These are phyloP conservation scores for Chenopodium album DNA, from an alignment of 148 eudicot species.

Conservation along the genomic window DNA sequence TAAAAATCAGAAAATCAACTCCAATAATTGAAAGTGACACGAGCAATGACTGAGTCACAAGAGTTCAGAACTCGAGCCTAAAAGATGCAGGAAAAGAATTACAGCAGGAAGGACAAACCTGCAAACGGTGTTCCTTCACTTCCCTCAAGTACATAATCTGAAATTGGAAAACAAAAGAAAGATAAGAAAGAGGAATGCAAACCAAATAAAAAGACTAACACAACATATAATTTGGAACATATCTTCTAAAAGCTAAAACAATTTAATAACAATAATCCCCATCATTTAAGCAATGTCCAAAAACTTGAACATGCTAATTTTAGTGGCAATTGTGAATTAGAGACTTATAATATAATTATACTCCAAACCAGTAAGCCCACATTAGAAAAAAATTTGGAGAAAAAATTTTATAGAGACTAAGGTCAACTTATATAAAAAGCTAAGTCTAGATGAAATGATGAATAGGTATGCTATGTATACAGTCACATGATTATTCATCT, in stretches of 20 bases:
- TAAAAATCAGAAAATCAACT: neutral
- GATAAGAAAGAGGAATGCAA: neutral
- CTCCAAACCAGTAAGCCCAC: neutral
- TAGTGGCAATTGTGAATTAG: neutral
- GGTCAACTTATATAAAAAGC: neutral
- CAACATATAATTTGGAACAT: too few species aligned
- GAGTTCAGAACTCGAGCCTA: neutral
- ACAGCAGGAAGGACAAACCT: constrained; percentile 46
- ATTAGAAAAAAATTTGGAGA: neutral
- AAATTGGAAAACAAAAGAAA: constrained; percentile 13
- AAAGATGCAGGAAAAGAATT: neutral
- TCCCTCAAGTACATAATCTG: constrained; percentile 97
- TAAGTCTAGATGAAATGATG: neutral
- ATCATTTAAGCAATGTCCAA: too few species aligned
- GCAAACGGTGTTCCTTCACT: constrained; percentile 98
- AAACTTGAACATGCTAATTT: neutral
- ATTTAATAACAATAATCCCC: too few species aligned
- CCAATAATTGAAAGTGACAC: neutral
- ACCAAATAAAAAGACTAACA: neutral
- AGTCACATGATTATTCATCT: neutral
- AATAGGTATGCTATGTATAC: neutral
- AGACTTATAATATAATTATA: neutral
- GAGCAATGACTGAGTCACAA: constrained; percentile 8
- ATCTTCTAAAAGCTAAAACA: neutral
- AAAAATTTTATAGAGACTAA: neutral